Conservation (phyloP, 805 yeast species). For the Kazachstania bromeliacearum region DNA sequence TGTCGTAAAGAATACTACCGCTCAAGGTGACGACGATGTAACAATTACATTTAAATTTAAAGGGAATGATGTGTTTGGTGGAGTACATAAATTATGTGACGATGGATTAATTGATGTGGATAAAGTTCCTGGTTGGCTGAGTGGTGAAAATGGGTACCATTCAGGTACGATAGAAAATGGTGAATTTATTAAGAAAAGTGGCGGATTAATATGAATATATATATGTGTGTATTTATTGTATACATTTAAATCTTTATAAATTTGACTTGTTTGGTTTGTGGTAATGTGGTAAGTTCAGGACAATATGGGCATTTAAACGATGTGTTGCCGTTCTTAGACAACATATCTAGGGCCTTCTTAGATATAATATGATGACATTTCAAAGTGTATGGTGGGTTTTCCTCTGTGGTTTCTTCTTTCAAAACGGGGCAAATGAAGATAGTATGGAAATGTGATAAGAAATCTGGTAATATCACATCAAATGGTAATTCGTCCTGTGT, state of each 20-base stretch:
- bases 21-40: slow-evolving; percentile 8
- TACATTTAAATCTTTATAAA: slow-evolving; percentile 28
- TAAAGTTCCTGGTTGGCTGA: slow-evolving; percentile 64
- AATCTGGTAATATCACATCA: slow-evolving; percentile 46
- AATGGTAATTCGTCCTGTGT: slow-evolving; percentile 53
- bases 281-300: slow-evolving; percentile 38
- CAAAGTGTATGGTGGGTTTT: slow-evolving; percentile 52
- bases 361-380: slow-evolving; percentile 61
- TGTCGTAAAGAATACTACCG: slow-evolving; percentile 28
- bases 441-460: slow-evolving; percentile 46
- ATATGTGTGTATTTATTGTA: not conserved
- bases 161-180: slow-evolving; percentile 41
- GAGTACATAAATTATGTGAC: slow-evolving; percentile 58
- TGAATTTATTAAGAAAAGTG: slow-evolving; percentile 17
- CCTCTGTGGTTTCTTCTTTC: slow-evolving; percentile 52
- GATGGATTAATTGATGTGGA: slow-evolving; percentile 41
- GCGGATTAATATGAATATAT: slow-evolving; percentile 14
- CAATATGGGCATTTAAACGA: slow-evolving; percentile 67
- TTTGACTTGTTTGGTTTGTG: slow-evolving; percentile 38
- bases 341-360: slow-evolving; percentile 40
- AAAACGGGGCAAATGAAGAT: slow-evolving; percentile 64
- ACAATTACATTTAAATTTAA: slow-evolving; percentile 32
- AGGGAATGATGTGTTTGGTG: slow-evolving; percentile 72
- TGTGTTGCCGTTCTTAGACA: slow-evolving; percentile 35
- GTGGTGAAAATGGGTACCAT: slow-evolving; percentile 59